Conservation (phyloP, 306 rosid species). For the Casuarina glauca region DNA sequence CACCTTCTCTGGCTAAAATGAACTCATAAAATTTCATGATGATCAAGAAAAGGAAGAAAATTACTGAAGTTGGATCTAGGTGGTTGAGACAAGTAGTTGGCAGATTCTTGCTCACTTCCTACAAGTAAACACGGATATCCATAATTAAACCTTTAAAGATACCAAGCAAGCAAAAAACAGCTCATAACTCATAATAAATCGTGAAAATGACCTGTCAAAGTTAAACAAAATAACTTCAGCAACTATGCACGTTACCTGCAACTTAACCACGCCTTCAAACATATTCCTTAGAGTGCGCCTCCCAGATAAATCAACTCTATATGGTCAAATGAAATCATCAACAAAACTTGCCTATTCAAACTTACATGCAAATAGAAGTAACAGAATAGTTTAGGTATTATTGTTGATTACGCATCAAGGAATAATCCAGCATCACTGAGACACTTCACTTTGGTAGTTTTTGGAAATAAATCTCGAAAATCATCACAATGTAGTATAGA, state of each 20-base stretch:
- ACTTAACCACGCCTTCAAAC: constrained; percentile 66
- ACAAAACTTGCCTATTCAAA: constrained; percentile 24
- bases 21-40: constrained; percentile 17
- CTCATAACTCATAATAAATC: neutral
- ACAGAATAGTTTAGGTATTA: constrained; percentile 22
- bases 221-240: neutral
- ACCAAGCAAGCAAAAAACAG: constrained; percentile 4
- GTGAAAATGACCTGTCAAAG: neutral
- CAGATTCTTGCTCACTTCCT: constrained; percentile 73
- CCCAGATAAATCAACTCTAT: constrained; percentile 81
- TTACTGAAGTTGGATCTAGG: constrained; percentile 74
- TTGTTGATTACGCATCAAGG: constrained; percentile 65
- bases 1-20: constrained; percentile 4
- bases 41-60: constrained; percentile 20
- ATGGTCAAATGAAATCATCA: constrained; percentile 33
- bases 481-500: constrained; percentile 86
- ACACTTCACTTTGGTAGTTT: constrained; percentile 71
- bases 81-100: constrained; percentile 60
- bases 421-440: constrained; percentile 86
- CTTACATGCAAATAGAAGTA: neutral
- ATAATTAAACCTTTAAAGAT: constrained; percentile 2
- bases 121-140: constrained; percentile 27
- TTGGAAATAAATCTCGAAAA: constrained; percentile 62
- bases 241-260: constrained; percentile 60
- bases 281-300: constrained; percentile 76